Conservation (phyloP, 208 protist genomes). For the Leishmania guyanensis region DNA sequence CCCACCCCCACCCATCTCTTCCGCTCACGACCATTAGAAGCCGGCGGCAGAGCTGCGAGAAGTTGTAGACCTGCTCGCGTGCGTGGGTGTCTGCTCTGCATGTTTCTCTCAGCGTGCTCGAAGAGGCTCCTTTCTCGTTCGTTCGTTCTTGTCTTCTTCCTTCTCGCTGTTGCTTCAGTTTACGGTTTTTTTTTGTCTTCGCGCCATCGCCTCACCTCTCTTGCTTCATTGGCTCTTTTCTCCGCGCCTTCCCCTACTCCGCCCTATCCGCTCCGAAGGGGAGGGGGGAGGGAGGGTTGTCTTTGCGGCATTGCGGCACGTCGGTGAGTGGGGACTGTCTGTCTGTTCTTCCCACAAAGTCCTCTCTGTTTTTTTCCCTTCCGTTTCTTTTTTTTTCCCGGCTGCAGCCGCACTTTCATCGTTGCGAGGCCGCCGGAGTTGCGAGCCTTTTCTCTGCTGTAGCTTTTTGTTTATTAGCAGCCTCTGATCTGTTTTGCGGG, state of each 20-base stretch:
- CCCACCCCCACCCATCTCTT: neutral
- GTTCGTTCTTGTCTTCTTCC: neutral
- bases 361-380: neutral
- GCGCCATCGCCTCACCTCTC: too few relatives aligned
- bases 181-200: neutral
- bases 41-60: neutral
- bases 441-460: neutral
- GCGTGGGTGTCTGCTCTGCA: neutral
- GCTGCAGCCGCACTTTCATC: neutral
- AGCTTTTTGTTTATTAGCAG: too few relatives aligned
- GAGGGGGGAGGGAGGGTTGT: neutral
- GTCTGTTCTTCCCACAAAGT: neutral
- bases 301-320: neutral
- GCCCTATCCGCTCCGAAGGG: neutral
- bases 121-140: neutral
- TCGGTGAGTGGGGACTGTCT: neutral
- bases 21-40: neutral
- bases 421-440: neutral
- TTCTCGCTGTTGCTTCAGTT: neutral
- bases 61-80: neutral
- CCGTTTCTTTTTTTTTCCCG: neutral
- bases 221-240: too few relatives aligned
- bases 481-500: too few relatives aligned
- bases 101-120: neutral
- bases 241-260: too few relatives aligned